Conservation (phyloP, 1,284 basidiomycete species). For the Pseudozyma thailandica region DNA sequence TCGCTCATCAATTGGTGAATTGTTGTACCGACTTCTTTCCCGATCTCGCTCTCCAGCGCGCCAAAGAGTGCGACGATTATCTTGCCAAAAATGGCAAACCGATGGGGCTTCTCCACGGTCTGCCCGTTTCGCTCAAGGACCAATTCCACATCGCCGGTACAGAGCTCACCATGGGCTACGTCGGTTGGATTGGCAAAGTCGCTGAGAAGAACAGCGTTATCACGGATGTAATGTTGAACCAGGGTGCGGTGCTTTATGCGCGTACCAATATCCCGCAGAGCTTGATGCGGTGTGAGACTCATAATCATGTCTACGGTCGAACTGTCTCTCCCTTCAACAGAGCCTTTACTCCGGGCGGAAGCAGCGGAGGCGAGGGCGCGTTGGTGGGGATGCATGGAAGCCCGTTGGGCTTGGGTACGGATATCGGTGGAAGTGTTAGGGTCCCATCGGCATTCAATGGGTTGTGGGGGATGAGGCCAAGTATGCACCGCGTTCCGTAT, state of each 20-base stretch:
- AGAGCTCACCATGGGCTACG: slow-evolving; percentile 80
- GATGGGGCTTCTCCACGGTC: slow-evolving; percentile 73
- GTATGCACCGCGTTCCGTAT: slow-evolving; percentile 36
- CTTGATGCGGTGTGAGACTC: slow-evolving; percentile 85
- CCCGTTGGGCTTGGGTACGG: slow-evolving; percentile 41
- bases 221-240: slow-evolving; percentile 74
- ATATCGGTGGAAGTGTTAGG: slow-evolving; percentile 49
- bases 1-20: slow-evolving; percentile 49
- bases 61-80: slow-evolving; percentile 76
- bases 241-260: slow-evolving; percentile 81
- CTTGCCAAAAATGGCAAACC: slow-evolving; percentile 74
- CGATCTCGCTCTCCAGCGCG: slow-evolving; percentile 75
- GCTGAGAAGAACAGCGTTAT: slow-evolving; percentile 15
- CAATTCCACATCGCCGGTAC: slow-evolving; percentile 75
- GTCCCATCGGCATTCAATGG: slow-evolving; percentile 44
- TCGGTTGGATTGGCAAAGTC: slow-evolving; percentile 68
- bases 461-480: slow-evolving; percentile 47
- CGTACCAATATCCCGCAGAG: slow-evolving; percentile 84
- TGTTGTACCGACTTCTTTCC: slow-evolving; percentile 48
- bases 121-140: slow-evolving; percentile 79
- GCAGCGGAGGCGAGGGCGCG: slow-evolving; percentile 52
- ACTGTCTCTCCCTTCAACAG: slow-evolving; percentile 54
- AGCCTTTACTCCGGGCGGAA: slow-evolving; percentile 48
- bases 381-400: slow-evolving; percentile 33
- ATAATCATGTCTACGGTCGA: slow-evolving; percentile 74